phyloP scores from a whole-genome alignment of 1,139 yeast species.

The Zygosaccharomyces pseudobailii region DNA sequence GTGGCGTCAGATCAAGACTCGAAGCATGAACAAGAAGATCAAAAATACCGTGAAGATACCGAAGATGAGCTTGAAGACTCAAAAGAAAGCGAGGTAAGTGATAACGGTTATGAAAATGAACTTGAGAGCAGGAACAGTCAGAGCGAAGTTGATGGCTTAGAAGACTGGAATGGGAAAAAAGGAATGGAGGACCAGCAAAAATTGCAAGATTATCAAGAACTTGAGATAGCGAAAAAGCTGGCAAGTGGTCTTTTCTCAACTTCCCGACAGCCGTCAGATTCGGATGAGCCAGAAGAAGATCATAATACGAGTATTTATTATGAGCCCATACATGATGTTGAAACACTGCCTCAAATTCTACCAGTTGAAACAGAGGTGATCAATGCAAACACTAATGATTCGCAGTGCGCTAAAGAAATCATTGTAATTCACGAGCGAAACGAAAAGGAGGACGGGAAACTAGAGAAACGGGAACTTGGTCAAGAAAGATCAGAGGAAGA shows the following conservation, averaged over 20 bases:
- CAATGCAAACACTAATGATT: not conserved
- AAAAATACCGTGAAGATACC: constrained; percentile 1
- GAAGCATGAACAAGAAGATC: constrained; percentile 1
- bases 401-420: too few relatives aligned
- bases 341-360: too few relatives aligned
- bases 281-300: not conserved
- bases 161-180: not conserved
- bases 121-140: not conserved
- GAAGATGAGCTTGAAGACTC: constrained; percentile 5
- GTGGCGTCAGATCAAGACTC: constrained; percentile 6
- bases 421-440: too few relatives aligned
- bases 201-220: not conserved
- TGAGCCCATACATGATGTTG: too few relatives aligned
- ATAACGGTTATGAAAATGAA: not conserved
- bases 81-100: not conserved
- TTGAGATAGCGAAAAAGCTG: not conserved
- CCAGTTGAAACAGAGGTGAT: too few relatives aligned
- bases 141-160: too few relatives aligned
- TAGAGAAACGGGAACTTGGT: too few relatives aligned
- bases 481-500: not conserved
- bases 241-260: not conserved
- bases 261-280: not conserved
- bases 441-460: too few relatives aligned
- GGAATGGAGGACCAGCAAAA: constrained; percentile 1
- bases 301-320: not conserved